phyloP scores from a whole-genome alignment of 2,329 filamentous ascomycete genomes.

The Colletotrichum lini region DNA sequence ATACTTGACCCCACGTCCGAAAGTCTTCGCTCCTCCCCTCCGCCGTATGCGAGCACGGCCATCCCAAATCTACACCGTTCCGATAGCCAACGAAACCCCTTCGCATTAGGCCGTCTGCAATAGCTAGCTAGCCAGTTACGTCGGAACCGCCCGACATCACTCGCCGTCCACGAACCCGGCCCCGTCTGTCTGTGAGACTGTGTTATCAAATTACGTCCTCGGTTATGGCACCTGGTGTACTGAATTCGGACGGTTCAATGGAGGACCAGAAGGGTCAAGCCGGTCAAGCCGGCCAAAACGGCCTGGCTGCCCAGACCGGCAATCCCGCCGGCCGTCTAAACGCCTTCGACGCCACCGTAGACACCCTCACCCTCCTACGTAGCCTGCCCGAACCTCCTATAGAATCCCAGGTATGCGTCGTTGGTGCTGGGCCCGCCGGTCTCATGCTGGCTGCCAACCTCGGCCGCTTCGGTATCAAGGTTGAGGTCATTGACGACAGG shows the following conservation, averaged over 20 bases:
- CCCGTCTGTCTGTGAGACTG: conserved; percentile 27
- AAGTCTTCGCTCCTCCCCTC: conserved; percentile 13
- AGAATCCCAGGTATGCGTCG: conserved; percentile 64
- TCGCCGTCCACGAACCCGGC: conserved; percentile 13
- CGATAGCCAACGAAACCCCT: conserved; percentile 1
- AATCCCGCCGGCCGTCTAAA: conserved; percentile 47
- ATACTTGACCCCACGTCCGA: conserved; percentile 27
- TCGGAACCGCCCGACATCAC: neutral
- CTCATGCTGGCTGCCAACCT: conserved; percentile 70
- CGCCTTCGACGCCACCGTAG: conserved; percentile 54
- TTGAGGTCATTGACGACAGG: conserved; percentile 77
- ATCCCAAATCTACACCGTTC: neutral
- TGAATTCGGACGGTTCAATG: conserved; percentile 51
- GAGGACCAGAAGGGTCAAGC: conserved; percentile 49
- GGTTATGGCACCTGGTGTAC: conserved; percentile 55
- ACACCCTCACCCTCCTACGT: conserved; percentile 63
- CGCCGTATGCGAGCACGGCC: conserved; percentile 31
- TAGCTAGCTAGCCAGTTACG: conserved; percentile 31
- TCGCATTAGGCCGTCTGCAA: conserved; percentile 13
- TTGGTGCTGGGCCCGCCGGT: conserved; percentile 70
- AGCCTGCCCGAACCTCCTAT: conserved; percentile 63
- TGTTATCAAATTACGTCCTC: conserved; percentile 29
- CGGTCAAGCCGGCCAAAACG: conserved; percentile 41
- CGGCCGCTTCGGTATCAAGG: conserved; percentile 75
- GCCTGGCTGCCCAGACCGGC: conserved; percentile 31